A percentile compares a stretch with the other conserved stretches of the same genome.
Conservation (phyloP, 148 eudicot genomes). For the Heliamphora exappendiculata region DNA sequence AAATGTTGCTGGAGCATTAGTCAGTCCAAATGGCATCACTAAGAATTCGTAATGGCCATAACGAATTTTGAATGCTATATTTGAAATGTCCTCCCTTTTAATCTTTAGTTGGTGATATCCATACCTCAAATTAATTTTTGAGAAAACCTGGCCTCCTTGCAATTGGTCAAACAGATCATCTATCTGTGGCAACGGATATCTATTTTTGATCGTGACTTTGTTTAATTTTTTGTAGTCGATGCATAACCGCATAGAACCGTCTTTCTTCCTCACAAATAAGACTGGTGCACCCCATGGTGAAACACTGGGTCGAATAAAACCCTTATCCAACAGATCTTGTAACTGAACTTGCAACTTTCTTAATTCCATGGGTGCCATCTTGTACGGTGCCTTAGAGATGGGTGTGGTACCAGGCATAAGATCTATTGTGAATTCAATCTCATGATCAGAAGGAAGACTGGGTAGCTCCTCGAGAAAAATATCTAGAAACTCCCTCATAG, state of each 20-base stretch:
- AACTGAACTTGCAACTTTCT: too few relatives aligned
- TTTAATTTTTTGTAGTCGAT: too few relatives aligned
- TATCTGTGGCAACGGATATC: neutral
- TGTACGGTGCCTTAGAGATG: neutral
- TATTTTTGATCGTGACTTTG: too few relatives aligned
- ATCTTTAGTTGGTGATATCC: too few relatives aligned
- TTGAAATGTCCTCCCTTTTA: too few relatives aligned
- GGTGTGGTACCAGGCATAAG: neutral
- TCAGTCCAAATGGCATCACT: neutral
- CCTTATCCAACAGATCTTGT: too few relatives aligned
- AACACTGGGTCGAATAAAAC: too few relatives aligned
- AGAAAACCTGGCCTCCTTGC: neutral
- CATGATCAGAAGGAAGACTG: neutral
- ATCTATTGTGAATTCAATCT: neutral
- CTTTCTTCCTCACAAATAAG: neutral
- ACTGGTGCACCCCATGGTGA: too few relatives aligned
- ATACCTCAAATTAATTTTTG: too few relatives aligned
- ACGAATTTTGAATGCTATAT: too few relatives aligned
- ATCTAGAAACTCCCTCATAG: neutral
- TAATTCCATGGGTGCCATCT: neutral
- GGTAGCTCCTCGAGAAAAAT: neutral
- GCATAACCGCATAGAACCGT: neutral
- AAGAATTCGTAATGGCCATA: neutral
- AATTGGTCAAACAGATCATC: slow-evolving; percentile 6
- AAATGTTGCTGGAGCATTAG: neutral